A percentile compares a stretch with the other conserved stretches of the same genome.
phyloP scores from a whole-genome alignment of 164 flowering plant genomes.

The Sextonia rubra region DNA sequence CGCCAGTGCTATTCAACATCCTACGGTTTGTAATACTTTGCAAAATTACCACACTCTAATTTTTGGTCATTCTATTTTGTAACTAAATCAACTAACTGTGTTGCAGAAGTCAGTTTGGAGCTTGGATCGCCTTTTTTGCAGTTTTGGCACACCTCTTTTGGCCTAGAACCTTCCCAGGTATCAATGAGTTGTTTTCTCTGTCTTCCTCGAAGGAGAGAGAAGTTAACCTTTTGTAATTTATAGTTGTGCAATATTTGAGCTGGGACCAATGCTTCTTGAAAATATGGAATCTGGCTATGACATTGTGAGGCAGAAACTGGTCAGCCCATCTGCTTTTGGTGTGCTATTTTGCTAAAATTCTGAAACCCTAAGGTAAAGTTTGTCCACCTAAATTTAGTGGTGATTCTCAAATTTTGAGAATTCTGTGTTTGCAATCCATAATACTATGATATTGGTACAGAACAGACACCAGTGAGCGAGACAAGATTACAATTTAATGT shows the following conservation, averaged over 20 bases:
- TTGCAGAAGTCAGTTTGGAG: constrained; percentile 49
- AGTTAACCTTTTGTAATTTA: too few relatives aligned
- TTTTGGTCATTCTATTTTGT: background rate
- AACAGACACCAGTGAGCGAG: too few relatives aligned
- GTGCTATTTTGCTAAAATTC: background rate
- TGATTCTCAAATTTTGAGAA: too few relatives aligned
- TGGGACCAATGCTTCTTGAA: background rate
- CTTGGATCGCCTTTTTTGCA: constrained; percentile 42
- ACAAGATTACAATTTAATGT: too few relatives aligned
- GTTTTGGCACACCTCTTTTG: constrained; percentile 34
- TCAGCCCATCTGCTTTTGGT: background rate
- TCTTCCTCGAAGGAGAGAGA: background rate
- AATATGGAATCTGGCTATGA: background rate
- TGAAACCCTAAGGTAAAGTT: too few relatives aligned
- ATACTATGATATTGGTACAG: too few relatives aligned
- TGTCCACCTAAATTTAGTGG: too few relatives aligned
- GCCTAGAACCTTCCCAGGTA: constrained; percentile 38
- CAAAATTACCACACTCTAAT: background rate
- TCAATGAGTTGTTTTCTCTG: background rate
- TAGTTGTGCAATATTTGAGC: too few relatives aligned
- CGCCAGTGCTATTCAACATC: constrained; percentile 30
- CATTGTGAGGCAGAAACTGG: background rate
- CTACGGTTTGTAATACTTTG: constrained; percentile 23
- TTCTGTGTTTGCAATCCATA: too few relatives aligned
- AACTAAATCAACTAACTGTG: constrained; percentile 1